These are phyloP conservation scores for Diaporthe nobilis DNA, from an alignment of 2,329 filamentous ascomycete genomes.

Conservation along the genomic window DNA sequence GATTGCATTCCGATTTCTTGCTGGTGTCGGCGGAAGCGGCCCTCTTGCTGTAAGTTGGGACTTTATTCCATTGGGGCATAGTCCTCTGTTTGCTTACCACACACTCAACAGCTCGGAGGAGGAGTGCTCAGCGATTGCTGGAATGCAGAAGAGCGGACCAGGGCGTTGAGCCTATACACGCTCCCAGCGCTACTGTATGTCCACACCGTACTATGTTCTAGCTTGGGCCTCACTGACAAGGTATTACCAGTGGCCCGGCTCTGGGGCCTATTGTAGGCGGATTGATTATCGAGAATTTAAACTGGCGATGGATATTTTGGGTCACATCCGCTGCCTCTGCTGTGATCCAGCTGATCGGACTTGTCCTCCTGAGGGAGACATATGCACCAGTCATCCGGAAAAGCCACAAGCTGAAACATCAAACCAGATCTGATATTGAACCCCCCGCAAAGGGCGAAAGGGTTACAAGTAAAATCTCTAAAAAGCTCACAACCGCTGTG, in stretches of 20 bases:
- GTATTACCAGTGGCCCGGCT: not conserved
- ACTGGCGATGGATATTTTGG: slow-evolving; percentile 11
- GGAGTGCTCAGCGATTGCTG: slow-evolving; percentile 24
- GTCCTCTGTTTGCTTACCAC: accelerated
- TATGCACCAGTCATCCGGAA: slow-evolving; percentile 15
- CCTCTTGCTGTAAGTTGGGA: slow-evolving; percentile 5
- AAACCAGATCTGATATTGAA: too few species aligned
- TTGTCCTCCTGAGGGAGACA: slow-evolving; percentile 11
- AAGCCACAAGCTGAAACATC: not conserved
- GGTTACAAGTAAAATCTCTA: not conserved
- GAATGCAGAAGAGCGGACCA: slow-evolving; percentile 21
- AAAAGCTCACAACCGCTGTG: not conserved
- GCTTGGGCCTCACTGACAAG: not conserved
- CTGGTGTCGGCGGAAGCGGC: slow-evolving; percentile 11
- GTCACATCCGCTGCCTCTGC: slow-evolving; percentile 10
- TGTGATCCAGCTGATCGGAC: not conserved
- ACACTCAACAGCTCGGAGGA: not conserved
- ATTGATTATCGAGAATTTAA: not conserved
- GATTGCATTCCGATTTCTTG: not conserved
- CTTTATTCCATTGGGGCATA: accelerated
- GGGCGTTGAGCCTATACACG: slow-evolving; percentile 18
- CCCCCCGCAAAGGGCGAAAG: not conserved
- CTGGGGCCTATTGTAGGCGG: slow-evolving; percentile 13
- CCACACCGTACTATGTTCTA: too few species aligned
- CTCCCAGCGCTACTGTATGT: slow-evolving; percentile 19